Percentiles rank a stretch among this genome's conserved stretches.
Conservation (phyloP, 1,139 yeast genomes). For the Pichia sp. region DNA sequence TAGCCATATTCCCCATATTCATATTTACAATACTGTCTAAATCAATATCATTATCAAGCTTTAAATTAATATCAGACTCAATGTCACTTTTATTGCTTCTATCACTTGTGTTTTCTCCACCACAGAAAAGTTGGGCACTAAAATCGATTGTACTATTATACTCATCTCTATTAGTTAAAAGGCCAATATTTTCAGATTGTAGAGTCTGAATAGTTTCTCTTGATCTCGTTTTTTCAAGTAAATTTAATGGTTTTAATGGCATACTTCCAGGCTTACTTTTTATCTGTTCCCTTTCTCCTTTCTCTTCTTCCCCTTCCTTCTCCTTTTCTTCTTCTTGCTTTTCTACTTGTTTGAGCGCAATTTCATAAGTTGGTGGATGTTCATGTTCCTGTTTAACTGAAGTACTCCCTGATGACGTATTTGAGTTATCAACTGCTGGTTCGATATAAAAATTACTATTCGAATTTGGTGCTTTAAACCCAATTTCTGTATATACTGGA, state of each 20-base stretch:
- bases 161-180: neutral
- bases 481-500: conserved; percentile 12
- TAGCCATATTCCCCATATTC: conserved; percentile 6
- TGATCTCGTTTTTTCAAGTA: neutral
- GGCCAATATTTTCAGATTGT: conserved; percentile 6
- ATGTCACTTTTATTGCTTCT: neutral
- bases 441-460: neutral
- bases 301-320: neutral
- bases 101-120: neutral
- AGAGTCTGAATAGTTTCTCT: conserved; percentile 2
- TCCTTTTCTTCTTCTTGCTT: neutral
- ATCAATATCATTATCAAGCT: conserved; percentile 12
- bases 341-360: neutral
- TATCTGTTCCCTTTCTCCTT: neutral
- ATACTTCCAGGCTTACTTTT: neutral
- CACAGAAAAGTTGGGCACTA: neutral
- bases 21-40: conserved; percentile 10
- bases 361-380: conserved; percentile 5
- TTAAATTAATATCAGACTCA: conserved; percentile 8
- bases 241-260: neutral
- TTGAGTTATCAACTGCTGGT: neutral
- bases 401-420: neutral
- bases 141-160: neutral
- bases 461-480: neutral
- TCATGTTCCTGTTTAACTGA: neutral